Conservation (phyloP, 139 green algal species). For the Desmodesmus armatus region DNA sequence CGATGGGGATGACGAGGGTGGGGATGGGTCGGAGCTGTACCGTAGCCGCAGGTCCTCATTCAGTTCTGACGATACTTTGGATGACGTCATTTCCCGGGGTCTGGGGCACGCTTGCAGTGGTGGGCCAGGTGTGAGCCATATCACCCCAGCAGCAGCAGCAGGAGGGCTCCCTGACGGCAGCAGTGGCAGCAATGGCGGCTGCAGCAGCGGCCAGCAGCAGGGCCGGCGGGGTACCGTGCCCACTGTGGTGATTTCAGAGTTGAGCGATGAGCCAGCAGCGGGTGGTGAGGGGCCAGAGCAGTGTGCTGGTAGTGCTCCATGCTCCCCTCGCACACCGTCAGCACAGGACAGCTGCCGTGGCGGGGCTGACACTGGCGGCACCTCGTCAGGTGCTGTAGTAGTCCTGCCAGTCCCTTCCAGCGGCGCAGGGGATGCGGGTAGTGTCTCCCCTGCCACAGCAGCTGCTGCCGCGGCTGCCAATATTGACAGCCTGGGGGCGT, state of each 20-base stretch:
- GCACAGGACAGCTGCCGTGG: slow-evolving; percentile 30
- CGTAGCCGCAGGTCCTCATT: too few relatives aligned
- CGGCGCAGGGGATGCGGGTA: too few relatives aligned
- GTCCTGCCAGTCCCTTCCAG: background rate
- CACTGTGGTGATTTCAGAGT: too few relatives aligned
- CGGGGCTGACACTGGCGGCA: too few relatives aligned
- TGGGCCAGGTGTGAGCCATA: slow-evolving; percentile 16
- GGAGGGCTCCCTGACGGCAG: background rate
- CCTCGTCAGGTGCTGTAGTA: background rate
- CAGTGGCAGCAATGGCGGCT: slow-evolving; percentile 35
- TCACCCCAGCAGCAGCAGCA: slow-evolving; percentile 1
- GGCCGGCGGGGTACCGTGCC: too few relatives aligned
- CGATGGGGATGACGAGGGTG: slow-evolving; percentile 5
- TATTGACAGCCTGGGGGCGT: background rate
- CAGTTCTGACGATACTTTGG: background rate
- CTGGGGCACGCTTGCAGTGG: background rate
- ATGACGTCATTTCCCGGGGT: too few relatives aligned
- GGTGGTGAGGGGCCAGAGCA: background rate
- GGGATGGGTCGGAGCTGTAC: background rate
- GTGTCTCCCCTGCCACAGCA: background rate
- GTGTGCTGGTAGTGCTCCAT: background rate
- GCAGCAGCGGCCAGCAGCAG: slow-evolving; percentile 17
- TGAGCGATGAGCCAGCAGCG: background rate
- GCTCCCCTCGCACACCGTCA: slow-evolving; percentile 8
- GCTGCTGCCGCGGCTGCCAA: background rate